Base-by-base conservation (phyloP, 1,139 yeast species). In the Suhomyces yuchorum region DNA sequence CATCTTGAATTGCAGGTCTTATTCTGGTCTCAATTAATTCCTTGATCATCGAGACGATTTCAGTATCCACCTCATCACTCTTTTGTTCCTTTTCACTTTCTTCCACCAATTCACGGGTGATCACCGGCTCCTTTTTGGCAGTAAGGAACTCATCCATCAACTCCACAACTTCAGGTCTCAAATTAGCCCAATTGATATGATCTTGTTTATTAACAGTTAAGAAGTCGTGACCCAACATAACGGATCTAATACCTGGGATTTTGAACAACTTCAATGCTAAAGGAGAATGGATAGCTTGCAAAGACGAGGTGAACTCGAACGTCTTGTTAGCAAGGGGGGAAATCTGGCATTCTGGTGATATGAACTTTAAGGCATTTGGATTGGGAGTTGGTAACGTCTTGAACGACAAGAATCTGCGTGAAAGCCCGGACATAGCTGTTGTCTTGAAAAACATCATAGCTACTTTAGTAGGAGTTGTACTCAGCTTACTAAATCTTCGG, bases 341-440 rank as follows among this genome's bases (percentile, higher is more conserved):
- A 51, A 81, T 77, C 12, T 62, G 58, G 46, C 62, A 64, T 45
- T 78, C 80, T 18, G 70, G 71, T 2, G 83, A 71, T 12, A 79
- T 66, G 58, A 91, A 93, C 69, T 93, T 93, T 51, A 93, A 72
- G 0, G 99, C 98, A 66, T 93, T 88, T 37, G 84, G 92, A 60
- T 93, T 93, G 3, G 99, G 99, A 0, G 99, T 93, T 3, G 87
- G 67, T 37, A 65, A 60, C 4, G 80, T 74, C 52, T 74, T 67
- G 58, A 75, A 73, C 1, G 75, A 63, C 14, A 73, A 64, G 28
- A 65, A 57, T 39, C 77, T 59, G 42, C 45, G 45, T 2, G 46
- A 18, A 8, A 42, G 5, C n/a, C 35, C 43, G 8, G 37, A 22
- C 18, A 43, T 30, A 12, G 41, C 15, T 12, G 40, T 33, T 14